Conservation (phyloP, 306 rosid species). For the Comarum palustre region DNA sequence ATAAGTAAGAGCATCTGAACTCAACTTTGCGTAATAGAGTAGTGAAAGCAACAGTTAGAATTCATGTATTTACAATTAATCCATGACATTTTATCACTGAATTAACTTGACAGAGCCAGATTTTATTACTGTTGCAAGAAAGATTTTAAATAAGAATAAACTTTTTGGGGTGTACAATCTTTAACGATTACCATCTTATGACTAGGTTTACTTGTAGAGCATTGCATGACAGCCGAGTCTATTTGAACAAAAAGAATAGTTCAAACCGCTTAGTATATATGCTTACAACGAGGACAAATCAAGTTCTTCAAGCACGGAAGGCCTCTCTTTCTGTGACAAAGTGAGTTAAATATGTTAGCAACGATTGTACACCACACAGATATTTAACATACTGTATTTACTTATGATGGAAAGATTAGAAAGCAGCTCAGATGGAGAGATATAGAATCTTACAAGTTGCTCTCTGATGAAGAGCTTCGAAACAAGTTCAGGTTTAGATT, state of each 20-base stretch:
- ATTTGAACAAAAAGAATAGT: background rate
- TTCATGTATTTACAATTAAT: background rate
- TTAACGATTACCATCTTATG: background rate
- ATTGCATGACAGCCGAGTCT: background rate
- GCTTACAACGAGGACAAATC: conserved; percentile 73
- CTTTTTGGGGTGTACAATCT: background rate
- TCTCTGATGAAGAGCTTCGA: conserved; percentile 45
- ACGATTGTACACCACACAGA: background rate
- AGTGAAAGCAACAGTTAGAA: background rate
- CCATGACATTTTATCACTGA: background rate
- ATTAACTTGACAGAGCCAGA: background rate
- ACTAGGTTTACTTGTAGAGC: background rate
- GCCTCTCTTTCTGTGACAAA: conserved; percentile 39
- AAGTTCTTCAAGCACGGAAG: conserved; percentile 57
- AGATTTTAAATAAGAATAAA: background rate
- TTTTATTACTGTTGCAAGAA: background rate
- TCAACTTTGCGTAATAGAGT: background rate
- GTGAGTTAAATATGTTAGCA: conserved; percentile 15
- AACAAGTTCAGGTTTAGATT: conserved; percentile 75
- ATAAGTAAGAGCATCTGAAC: conserved; percentile 10
- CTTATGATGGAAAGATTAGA: background rate
- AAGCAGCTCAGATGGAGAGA: conserved; percentile 14
- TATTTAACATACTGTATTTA: background rate
- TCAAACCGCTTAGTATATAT: background rate
- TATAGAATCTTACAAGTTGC: conserved; percentile 46